Evolutionary conservation across 2,329 filamentous ascomycete genomes (phyloP).

Genomic region (Lithohypha guttulata): DNA sequence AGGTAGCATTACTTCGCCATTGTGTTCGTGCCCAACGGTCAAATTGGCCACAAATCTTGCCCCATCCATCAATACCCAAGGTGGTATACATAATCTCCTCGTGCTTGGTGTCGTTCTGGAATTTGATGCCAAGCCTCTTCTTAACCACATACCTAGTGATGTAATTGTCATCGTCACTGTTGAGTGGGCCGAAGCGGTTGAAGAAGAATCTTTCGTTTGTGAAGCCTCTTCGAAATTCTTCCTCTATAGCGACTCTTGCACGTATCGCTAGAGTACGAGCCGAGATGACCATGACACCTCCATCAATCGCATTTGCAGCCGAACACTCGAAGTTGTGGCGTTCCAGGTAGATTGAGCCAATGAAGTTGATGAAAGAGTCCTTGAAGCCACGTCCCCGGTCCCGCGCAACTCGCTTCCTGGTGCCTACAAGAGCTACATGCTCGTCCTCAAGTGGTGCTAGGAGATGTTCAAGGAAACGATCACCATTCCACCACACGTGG

Average conservation of each 20-base stretch:
- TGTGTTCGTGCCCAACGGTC: constrained; percentile 49
- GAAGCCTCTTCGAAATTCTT: constrained; percentile 36
- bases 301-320: constrained; percentile 46
- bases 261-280: constrained; percentile 45
- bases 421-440: constrained; percentile 45
- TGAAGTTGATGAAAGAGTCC: constrained; percentile 40
- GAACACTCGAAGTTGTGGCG: constrained; percentile 54
- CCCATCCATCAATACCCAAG: constrained; percentile 33
- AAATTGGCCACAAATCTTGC: constrained; percentile 44
- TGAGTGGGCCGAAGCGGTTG: constrained; percentile 35
- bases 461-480: constrained; percentile 32
- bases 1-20: constrained; percentile 45
- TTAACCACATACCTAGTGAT: constrained; percentile 44
- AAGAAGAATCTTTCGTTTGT: constrained; percentile 43
- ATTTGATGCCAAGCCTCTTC: constrained; percentile 42
- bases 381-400: constrained; percentile 14
- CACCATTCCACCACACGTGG: constrained; percentile 41
- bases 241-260: constrained; percentile 38
- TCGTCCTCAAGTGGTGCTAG: constrained; percentile 37
- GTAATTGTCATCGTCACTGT: constrained; percentile 53
- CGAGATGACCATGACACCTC: constrained; percentile 49
- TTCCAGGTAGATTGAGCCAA: constrained; percentile 49
- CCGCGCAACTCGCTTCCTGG: constrained; percentile 44
- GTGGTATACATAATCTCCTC: constrained; percentile 44
- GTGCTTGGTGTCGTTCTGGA: constrained; percentile 42